A percentile compares a stretch with the other conserved stretches of the same genome.
phyloP scores from a whole-genome alignment of 2,329 filamentous ascomycete species.

The Fusarium pseudocircinatum region DNA sequence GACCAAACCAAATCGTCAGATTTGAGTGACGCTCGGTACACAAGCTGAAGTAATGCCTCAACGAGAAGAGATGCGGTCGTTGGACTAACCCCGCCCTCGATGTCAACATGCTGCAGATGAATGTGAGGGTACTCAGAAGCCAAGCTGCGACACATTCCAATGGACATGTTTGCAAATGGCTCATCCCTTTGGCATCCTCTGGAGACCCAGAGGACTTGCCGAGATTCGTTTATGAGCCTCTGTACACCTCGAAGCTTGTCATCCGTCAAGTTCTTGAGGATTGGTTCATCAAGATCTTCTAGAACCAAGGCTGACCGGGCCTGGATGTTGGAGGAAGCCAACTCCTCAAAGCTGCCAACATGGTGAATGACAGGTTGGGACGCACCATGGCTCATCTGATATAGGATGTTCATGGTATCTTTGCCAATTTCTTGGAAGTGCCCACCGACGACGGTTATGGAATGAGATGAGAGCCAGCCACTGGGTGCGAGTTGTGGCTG shows the following conservation, averaged over 20 bases:
- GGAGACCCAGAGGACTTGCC: background rate
- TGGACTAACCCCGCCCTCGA: background rate
- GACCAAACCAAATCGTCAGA: background rate
- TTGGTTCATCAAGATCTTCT: conserved; percentile 7
- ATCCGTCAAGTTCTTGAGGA: background rate
- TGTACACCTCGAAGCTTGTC: background rate
- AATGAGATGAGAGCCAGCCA: background rate
- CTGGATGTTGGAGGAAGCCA: background rate
- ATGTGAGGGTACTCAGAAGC: conserved; percentile 9
- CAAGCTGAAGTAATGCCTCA: background rate
- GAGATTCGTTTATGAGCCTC: background rate
- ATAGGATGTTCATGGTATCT: background rate
- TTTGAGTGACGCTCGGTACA: background rate
- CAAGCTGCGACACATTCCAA: conserved; percentile 9
- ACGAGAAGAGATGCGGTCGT: background rate
- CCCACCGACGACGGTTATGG: background rate
- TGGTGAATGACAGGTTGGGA: background rate
- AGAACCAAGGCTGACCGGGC: background rate
- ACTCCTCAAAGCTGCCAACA: background rate
- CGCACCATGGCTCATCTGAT: fast-evolving
- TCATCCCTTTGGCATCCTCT: background rate
- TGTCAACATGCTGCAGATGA: conserved; percentile 2
- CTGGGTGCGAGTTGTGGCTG: background rate
- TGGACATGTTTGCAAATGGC: conserved; percentile 7
- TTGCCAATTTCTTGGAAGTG: background rate